Evolutionary conservation across 495 filamentous ascomycete genomes (phyloP).

Genomic region (Choiromyces venosus): DNA sequence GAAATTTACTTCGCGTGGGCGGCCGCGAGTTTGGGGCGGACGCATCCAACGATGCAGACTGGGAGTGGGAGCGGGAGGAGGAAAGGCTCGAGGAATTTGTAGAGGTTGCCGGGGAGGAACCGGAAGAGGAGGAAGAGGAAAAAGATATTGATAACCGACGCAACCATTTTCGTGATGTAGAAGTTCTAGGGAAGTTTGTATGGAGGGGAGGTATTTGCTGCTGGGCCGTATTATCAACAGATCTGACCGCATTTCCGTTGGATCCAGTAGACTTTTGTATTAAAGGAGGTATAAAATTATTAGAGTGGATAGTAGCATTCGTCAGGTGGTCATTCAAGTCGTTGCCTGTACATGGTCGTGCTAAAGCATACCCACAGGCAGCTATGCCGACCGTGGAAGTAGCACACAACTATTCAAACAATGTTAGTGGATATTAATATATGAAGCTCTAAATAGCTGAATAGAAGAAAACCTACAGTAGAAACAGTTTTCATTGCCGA

Average conservation of each 20-base stretch:
- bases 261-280: constrained; percentile 36
- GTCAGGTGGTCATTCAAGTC: constrained; percentile 39
- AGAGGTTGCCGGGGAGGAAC: constrained; percentile 27
- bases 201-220: constrained; percentile 13
- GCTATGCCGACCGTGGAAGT: constrained; percentile 64
- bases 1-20: constrained; percentile 64
- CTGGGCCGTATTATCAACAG: background rate
- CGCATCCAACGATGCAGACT: constrained; percentile 26
- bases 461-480: constrained; percentile 52
- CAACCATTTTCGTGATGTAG: constrained; percentile 38
- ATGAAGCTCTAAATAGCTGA: background rate
- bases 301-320: constrained; percentile 31
- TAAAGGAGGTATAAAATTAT: constrained; percentile 39
- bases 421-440: background rate
- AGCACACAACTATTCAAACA: constrained; percentile 58
- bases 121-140: constrained; percentile 33
- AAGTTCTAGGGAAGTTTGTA: constrained; percentile 19
- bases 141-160: constrained; percentile 39
- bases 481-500: constrained; percentile 57
- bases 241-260: constrained; percentile 19
- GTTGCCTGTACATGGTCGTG: constrained; percentile 47
- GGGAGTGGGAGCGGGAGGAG: constrained; percentile 34
- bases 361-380: constrained; percentile 59
- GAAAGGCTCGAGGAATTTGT: constrained; percentile 31
- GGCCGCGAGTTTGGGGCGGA: constrained; percentile 38